Percentiles rank a stretch among this genome's conserved stretches.
phyloP scores from a whole-genome alignment of 2,329 filamentous ascomycete species.

The Colletotrichum lupini region DNA sequence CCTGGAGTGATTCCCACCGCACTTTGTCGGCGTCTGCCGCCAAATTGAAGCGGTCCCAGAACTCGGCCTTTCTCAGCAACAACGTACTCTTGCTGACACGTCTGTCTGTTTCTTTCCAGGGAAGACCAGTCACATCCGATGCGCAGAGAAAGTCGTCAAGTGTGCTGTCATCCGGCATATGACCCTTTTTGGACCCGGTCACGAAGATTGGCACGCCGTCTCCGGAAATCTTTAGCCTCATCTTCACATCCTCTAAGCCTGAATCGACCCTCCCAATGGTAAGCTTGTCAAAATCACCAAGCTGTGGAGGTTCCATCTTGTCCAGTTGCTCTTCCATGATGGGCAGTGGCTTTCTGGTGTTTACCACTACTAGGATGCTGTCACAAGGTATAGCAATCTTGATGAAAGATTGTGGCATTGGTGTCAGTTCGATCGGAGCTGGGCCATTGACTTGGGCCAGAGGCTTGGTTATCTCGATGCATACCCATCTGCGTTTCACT shows the following conservation, averaged over 20 bases:
- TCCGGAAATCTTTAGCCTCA: conserved; percentile 19
- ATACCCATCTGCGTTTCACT: conserved; percentile 15
- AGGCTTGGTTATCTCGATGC: conserved; percentile 23
- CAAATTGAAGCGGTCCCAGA: conserved; percentile 15
- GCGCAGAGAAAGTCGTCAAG: conserved; percentile 30
- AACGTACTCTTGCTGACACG: background rate
- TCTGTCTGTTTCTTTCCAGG: conserved; percentile 14
- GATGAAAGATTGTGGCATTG: conserved; percentile 25
- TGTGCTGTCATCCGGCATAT: background rate
- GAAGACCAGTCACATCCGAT: conserved; percentile 6
- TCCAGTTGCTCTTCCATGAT: background rate
- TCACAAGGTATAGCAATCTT: conserved; percentile 29
- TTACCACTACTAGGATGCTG: background rate
- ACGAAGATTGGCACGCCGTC: conserved; percentile 29
- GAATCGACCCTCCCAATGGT: background rate
- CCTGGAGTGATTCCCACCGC: conserved; percentile 24
- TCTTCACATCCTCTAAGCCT: background rate
- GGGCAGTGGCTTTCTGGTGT: background rate
- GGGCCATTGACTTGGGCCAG: conserved; percentile 8
- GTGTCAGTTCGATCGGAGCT: conserved; percentile 17
- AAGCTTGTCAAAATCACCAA: background rate
- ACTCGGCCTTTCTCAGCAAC: conserved; percentile 10
- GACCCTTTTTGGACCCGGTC: conserved; percentile 3
- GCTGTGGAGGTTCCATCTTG: background rate
- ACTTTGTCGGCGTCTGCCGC: conserved; percentile 15